phyloP scores from a whole-genome alignment of 2,329 filamentous ascomycete species.

The Penicillium expansum region DNA sequence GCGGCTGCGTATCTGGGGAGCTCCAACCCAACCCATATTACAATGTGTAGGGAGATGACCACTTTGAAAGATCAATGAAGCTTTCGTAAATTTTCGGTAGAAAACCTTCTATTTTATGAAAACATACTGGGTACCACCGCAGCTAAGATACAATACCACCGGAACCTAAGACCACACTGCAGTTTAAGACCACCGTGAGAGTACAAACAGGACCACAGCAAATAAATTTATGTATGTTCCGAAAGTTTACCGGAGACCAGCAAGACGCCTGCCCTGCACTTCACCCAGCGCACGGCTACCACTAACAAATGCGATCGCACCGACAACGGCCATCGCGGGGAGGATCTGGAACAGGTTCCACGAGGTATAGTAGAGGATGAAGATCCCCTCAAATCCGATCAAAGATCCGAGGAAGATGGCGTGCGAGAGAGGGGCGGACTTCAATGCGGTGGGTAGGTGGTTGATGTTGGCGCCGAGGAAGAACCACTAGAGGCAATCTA shows the following conservation, averaged over 20 bases:
- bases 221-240: not conserved
- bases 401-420: conserved; percentile 82
- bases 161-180: not conserved
- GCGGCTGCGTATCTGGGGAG: not conserved
- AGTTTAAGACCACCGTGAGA: not conserved
- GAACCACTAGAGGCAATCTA: conserved; percentile 61
- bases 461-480: conserved; percentile 77
- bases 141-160: conserved; percentile 19
- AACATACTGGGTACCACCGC: conserved; percentile 13
- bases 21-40: not conserved
- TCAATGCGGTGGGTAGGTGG: conserved; percentile 73
- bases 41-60: not conserved
- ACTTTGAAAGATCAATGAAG: not conserved
- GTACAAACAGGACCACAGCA: not conserved
- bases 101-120: not conserved
- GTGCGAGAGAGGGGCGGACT: conserved; percentile 76
- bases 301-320: conserved; percentile 73
- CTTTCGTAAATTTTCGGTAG: not conserved
- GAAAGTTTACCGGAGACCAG: conserved; percentile 59
- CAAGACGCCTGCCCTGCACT: conserved; percentile 82
- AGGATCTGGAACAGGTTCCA: conserved; percentile 93
- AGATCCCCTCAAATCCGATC: conserved; percentile 81
- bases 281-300: conserved; percentile 88
- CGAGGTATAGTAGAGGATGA: conserved; percentile 88
- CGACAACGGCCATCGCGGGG: conserved; percentile 67